These are phyloP conservation scores for Tilletiaria anomala DNA, from an alignment of 1,284 basidiomycete genomes.

Conservation along the genomic window DNA sequence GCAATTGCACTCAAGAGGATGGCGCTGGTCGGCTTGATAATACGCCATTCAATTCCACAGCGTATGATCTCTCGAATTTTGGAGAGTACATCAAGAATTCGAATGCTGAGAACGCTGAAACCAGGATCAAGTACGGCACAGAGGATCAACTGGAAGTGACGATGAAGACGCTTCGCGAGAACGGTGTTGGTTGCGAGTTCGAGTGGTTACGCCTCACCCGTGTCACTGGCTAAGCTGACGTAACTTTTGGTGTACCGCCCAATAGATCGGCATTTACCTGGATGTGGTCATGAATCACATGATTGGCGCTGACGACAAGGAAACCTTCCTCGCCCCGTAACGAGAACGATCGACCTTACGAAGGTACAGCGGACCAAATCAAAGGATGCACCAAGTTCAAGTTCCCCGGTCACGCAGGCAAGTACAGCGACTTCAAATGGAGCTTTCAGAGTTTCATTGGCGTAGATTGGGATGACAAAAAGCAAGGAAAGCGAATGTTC, in stretches of 20 bases:
- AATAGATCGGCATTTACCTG: constrained; percentile 40
- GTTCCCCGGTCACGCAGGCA: constrained; percentile 60
- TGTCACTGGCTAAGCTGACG: no score
- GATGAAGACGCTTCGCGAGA: constrained; percentile 44
- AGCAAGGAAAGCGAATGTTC: constrained; percentile 52
- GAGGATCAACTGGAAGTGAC: constrained; percentile 62
- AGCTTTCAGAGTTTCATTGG: constrained; percentile 44
- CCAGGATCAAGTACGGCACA: constrained; percentile 77
- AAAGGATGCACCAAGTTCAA: constrained; percentile 49
- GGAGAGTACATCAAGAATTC: constrained; percentile 65
- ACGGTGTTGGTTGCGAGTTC: constrained; percentile 38
- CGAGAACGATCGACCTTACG: constrained; percentile 13
- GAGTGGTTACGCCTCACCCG: no score
- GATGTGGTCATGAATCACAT: constrained; percentile 47
- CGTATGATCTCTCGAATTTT: constrained; percentile 43
- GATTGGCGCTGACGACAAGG: constrained; percentile 61
- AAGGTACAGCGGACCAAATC: constrained; percentile 17
- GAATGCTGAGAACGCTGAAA: constrained; percentile 54
- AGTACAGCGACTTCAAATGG: constrained; percentile 42
- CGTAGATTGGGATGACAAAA: constrained; percentile 68
- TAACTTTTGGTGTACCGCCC: no score
- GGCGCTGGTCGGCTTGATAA: no score
- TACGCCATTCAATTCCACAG: no score
- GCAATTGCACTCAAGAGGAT: no score
- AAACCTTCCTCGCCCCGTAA: constrained; percentile 48